These are phyloP conservation scores for Sutorius eximius DNA, from an alignment of 1,284 basidiomycete species.

Conservation along the genomic window DNA sequence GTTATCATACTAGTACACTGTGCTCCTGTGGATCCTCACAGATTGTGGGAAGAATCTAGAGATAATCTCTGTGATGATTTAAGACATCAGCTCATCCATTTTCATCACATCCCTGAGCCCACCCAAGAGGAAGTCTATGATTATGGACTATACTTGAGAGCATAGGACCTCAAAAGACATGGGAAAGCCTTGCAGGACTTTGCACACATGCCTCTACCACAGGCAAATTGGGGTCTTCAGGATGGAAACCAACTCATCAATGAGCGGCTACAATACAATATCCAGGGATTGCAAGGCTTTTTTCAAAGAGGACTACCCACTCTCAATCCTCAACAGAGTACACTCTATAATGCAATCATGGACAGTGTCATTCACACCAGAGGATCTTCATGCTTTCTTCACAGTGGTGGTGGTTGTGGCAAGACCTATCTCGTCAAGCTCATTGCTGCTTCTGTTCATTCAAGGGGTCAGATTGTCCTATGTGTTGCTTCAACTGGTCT, in stretches of 20 bases:
- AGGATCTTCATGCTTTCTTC: constrained; percentile 40
- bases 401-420: constrained; percentile 48
- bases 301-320: constrained; percentile 11
- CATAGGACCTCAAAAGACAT: background rate
- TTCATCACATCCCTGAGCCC: background rate
- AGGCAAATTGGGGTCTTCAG: constrained; percentile 29
- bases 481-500: constrained; percentile 33
- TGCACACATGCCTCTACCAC: constrained; percentile 34
- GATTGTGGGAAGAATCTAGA: constrained; percentile 4
- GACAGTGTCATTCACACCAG: constrained; percentile 4
- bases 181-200: constrained; percentile 29
- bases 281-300: constrained; percentile 6
- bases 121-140: background rate
- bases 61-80: constrained; percentile 35
- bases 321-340: constrained; percentile 10
- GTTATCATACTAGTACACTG: background rate
- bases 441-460: constrained; percentile 34
- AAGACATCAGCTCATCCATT: background rate
- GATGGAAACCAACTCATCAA: constrained; percentile 37
- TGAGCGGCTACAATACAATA: constrained; percentile 40
- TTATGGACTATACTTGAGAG: background rate
- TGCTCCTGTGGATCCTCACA: background rate
- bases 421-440: constrained; percentile 51
- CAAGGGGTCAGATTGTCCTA: constrained; percentile 36
- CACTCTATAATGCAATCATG: constrained; percentile 13